Evolutionary conservation across 768 basidiomycete genomes (phyloP).

Genomic region (Phaffia australis): DNA sequence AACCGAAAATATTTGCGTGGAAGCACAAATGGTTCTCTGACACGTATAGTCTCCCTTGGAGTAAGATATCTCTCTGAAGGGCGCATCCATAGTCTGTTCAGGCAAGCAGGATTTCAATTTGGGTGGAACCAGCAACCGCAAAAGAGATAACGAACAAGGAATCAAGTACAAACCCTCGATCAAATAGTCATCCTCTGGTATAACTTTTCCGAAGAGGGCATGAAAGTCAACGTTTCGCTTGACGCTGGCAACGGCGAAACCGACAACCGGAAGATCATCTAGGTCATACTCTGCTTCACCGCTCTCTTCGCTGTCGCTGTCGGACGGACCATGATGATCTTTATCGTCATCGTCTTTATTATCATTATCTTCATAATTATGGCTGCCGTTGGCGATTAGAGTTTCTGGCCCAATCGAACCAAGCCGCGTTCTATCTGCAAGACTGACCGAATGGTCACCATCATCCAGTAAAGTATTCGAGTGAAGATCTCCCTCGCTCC

Average conservation of each 20-base stretch:
- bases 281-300: slow-evolving; percentile 44
- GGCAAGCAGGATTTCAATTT: neutral
- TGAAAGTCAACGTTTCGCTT: slow-evolving; percentile 94
- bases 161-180: slow-evolving; percentile 66
- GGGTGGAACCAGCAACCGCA: neutral
- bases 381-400: neutral
- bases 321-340: neutral
- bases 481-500: too few species aligned
- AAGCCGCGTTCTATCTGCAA: neutral
- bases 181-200: slow-evolving; percentile 91
- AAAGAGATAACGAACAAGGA: neutral
- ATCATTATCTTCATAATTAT: neutral
- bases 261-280: slow-evolving; percentile 70
- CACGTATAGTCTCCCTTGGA: slow-evolving; percentile 91
- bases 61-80: slow-evolving; percentile 84
- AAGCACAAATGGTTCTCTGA: slow-evolving; percentile 99
- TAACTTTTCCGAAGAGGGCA: slow-evolving; percentile 63
- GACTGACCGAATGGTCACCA: too few species aligned
- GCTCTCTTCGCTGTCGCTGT: slow-evolving; percentile 27
- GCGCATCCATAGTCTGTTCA: slow-evolving; percentile 89
- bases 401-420: neutral
- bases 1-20: slow-evolving; percentile 97
- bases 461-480: too few species aligned
- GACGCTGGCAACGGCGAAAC: slow-evolving; percentile 92
- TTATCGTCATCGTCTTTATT: slow-evolving; percentile 25